Conservation (phyloP, 805 yeast species). For the Hanseniaspora hatyaiensis region DNA sequence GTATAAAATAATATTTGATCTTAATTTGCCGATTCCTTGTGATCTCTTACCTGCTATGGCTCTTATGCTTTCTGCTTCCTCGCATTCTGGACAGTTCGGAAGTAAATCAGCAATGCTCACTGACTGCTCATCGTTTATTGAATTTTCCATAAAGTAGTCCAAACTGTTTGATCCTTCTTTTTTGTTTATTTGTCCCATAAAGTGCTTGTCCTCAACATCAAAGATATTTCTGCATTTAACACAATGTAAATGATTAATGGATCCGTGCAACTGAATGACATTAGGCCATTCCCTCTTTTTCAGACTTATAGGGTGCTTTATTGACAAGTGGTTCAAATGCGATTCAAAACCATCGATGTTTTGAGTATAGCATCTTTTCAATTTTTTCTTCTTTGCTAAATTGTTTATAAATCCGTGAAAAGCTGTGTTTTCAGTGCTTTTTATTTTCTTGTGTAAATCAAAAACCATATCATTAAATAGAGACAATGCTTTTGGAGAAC, state of each 20-base stretch:
- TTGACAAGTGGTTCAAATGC: slow-evolving; percentile 39
- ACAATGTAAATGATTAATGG: slow-evolving; percentile 60
- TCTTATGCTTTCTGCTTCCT: slow-evolving; percentile 46
- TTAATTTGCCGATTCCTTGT: slow-evolving; percentile 49
- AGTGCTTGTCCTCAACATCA: slow-evolving; percentile 39
- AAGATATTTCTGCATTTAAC: slow-evolving; percentile 58
- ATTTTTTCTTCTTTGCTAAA: slow-evolving; percentile 49
- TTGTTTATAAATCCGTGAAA: slow-evolving; percentile 57
- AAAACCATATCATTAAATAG: slow-evolving; percentile 67
- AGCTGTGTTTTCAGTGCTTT: slow-evolving; percentile 52
- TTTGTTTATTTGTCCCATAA: slow-evolving; percentile 25
- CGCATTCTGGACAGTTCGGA: slow-evolving; percentile 57
- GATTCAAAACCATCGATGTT: slow-evolving; percentile 75
- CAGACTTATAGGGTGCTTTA: slow-evolving; percentile 39
- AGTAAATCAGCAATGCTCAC: slow-evolving; percentile 18
- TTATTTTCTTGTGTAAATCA: slow-evolving; percentile 45
- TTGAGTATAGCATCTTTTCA: slow-evolving; percentile 71
- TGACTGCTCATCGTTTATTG: slow-evolving; percentile 21
- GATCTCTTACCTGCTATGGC: slow-evolving; percentile 50
- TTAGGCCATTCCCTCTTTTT: slow-evolving; percentile 37
- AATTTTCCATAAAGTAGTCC: slow-evolving; percentile 21
- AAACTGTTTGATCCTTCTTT: slow-evolving; percentile 1
- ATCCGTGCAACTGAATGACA: slow-evolving; percentile 77
- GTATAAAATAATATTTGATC: slow-evolving; percentile 60
- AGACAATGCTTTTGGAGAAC: slow-evolving; percentile 46